Percentiles rank a stretch among this genome's conserved stretches.
Conservation (phyloP, 306 rosid genomes). For the Oemleria cerasiformis region DNA sequence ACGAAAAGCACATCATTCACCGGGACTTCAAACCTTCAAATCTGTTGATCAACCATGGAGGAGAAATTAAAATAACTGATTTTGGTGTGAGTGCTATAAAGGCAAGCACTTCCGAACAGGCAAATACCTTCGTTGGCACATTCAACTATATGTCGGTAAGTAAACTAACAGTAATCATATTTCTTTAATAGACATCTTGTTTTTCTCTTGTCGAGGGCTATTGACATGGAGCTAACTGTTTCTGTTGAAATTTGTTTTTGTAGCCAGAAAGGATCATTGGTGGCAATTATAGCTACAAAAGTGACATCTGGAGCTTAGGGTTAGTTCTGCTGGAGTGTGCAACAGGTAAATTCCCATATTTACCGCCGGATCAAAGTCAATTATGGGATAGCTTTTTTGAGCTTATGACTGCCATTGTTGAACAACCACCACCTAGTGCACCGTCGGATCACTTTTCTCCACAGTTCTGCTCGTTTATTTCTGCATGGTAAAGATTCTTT, state of each 20-base stretch:
- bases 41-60: slow-evolving; percentile 79
- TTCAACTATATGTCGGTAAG: slow-evolving; percentile 98
- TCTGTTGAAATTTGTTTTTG: slow-evolving; percentile 31
- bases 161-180: slow-evolving; percentile 18
- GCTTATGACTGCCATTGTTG: slow-evolving; percentile 83
- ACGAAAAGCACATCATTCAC: slow-evolving; percentile 84
- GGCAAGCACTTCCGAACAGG: slow-evolving; percentile 91
- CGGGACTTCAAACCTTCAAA: slow-evolving; percentile 95
- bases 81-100: slow-evolving; percentile 95
- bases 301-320: slow-evolving; percentile 99
- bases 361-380: slow-evolving; percentile 69
- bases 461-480: slow-evolving; percentile 83
- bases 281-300: slow-evolving; percentile 65
- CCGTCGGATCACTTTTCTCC: slow-evolving; percentile 78
- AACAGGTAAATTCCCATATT: slow-evolving; percentile 77
- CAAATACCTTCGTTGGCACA: slow-evolving; percentile 93
- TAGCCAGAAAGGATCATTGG: slow-evolving; percentile 97
- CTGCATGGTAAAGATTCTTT: slow-evolving; percentile 71
- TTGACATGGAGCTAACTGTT: slow-evolving; percentile 9
- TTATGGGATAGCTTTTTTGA: slow-evolving; percentile 79
- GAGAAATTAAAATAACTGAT: slow-evolving; percentile 97
- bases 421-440: slow-evolving; percentile 78
- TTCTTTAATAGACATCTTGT: background rate
- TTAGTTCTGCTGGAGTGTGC: slow-evolving; percentile 92
- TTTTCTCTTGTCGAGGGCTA: slow-evolving; percentile 1